Percentiles rank a stretch among this genome's conserved stretches.
These are phyloP conservation scores for Heracleum sosnowskyi DNA, from an alignment of 129 eudicot genomes.

Conservation along the genomic window DNA sequence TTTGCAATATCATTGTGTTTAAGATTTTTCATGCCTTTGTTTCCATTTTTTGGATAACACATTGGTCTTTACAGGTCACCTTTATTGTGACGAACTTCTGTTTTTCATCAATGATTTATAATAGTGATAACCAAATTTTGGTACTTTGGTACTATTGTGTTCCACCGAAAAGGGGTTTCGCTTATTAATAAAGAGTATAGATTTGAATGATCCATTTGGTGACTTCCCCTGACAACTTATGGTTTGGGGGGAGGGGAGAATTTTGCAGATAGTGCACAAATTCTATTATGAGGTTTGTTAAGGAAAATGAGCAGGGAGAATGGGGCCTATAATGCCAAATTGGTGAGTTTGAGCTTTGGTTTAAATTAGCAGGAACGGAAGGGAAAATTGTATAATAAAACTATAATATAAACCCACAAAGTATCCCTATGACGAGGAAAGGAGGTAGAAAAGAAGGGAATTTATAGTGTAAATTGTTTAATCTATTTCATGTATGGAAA, in stretches of 20 bases:
- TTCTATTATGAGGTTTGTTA: background rate
- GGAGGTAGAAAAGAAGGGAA: too few species aligned
- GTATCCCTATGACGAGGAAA: too few species aligned
- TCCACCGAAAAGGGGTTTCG: too few species aligned
- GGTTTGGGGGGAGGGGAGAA: too few species aligned
- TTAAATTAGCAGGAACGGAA: background rate
- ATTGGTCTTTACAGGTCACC: too few species aligned
- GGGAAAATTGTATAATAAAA: too few species aligned
- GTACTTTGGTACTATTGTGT: too few species aligned
- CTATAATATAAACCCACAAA: background rate
- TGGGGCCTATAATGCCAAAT: background rate
- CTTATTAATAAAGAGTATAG: too few species aligned
- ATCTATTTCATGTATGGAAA: too few species aligned
- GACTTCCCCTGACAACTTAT: background rate
- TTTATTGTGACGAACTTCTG: background rate
- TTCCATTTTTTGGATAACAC: background rate
- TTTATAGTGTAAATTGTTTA: too few species aligned
- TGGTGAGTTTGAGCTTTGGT: background rate
- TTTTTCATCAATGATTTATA: too few species aligned
- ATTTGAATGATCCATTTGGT: background rate
- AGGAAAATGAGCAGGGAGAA: background rate
- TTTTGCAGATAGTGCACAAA: background rate
- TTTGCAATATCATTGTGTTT: background rate
- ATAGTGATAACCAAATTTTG: too few species aligned
- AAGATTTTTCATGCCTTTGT: background rate